A percentile compares a stretch with the other conserved stretches of the same genome.
phyloP scores from a whole-genome alignment of 2,329 filamentous ascomycete species.

The Aureobasidium sp. region DNA sequence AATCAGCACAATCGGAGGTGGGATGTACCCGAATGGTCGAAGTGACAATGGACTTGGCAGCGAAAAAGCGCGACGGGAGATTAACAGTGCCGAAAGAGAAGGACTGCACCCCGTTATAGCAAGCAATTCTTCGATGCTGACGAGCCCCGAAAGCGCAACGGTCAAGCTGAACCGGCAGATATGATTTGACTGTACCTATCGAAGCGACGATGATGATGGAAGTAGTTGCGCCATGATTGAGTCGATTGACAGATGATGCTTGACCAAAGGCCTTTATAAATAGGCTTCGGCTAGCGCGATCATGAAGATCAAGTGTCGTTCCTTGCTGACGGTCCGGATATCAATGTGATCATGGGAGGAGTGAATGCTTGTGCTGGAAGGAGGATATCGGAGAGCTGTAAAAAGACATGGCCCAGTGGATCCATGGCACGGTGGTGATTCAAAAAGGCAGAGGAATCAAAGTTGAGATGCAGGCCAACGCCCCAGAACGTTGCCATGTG shows the following conservation, averaged over 20 bases:
- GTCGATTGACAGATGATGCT: not conserved
- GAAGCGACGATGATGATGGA: not conserved
- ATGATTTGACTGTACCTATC: not conserved
- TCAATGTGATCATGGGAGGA: not conserved
- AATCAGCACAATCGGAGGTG: not conserved
- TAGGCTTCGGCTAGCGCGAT: slow-evolving; percentile 4
- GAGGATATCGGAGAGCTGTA: not conserved
- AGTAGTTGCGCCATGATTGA: slow-evolving; percentile 7
- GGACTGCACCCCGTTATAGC: not conserved
- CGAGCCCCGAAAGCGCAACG: not conserved
- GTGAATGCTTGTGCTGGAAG: not conserved
- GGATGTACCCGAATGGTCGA: slow-evolving; percentile 4
- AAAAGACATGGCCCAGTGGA: not conserved
- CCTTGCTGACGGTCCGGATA: not conserved
- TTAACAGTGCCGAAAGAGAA: slow-evolving; percentile 7
- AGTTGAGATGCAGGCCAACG: not conserved
- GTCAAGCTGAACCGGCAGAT: not conserved
- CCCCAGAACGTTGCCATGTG: slow-evolving; percentile 7
- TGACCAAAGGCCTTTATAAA: not conserved
- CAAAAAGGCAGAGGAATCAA: not conserved
- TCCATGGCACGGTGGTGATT: not conserved
- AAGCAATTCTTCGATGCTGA: slow-evolving; percentile 1
- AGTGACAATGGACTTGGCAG: slow-evolving; percentile 2
- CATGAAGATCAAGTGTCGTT: not conserved
- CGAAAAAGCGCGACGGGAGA: slow-evolving; percentile 6